phyloP scores from a whole-genome alignment of 768 basidiomycete genomes.

The Kwoniella pini region DNA sequence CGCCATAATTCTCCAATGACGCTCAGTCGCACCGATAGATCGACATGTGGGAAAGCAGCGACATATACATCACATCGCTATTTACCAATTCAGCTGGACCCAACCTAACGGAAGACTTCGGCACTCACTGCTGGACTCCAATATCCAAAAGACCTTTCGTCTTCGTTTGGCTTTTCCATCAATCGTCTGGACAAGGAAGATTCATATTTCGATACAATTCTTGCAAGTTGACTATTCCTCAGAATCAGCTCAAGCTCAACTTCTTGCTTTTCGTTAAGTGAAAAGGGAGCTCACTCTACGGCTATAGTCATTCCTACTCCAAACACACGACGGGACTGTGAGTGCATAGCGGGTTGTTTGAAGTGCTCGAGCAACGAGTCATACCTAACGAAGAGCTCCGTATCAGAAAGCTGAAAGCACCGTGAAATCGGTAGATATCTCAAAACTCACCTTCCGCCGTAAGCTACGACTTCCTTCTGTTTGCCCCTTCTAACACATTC shows the following conservation, averaged over 20 bases:
- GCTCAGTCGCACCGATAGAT: constrained; percentile 36
- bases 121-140: constrained; percentile 46
- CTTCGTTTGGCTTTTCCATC: constrained; percentile 44
- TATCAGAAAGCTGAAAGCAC: no score
- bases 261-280: no score
- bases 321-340: constrained; percentile 34
- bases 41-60: constrained; percentile 38
- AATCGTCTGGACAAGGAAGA: constrained; percentile 36
- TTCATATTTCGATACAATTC: constrained; percentile 45
- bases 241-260: background rate
- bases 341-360: constrained; percentile 42
- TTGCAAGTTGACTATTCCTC: constrained; percentile 38
- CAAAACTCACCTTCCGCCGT: constrained; percentile 44
- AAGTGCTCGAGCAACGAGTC: constrained; percentile 49
- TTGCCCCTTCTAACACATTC: constrained; percentile 47
- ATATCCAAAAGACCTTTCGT: constrained; percentile 48
- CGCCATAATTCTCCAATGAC: constrained; percentile 52
- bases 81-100: background rate
- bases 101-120: background rate
- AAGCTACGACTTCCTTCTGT: constrained; percentile 47
- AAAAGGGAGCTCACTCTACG: constrained; percentile 39
- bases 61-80: constrained; percentile 53
- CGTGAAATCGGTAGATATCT: no score
- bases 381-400: constrained; percentile 31
- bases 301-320: constrained; percentile 52